Conservation (phyloP, 352 stramenopile species). For the Phytophthora fragariaefolia region DNA sequence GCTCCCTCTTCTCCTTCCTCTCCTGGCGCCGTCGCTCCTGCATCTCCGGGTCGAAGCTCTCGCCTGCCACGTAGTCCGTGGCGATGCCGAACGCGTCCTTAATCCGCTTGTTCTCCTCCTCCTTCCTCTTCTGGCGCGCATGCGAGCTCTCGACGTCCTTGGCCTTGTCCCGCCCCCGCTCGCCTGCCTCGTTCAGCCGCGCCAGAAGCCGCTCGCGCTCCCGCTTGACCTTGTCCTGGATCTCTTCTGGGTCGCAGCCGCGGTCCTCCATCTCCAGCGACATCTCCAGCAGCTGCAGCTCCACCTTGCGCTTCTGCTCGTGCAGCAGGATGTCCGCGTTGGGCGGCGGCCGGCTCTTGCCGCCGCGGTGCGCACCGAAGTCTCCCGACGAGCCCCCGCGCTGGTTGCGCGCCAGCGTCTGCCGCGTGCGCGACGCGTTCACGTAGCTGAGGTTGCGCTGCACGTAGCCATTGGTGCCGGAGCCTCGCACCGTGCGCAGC, state of each 20-base stretch:
- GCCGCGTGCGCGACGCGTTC: slow-evolving; percentile 65
- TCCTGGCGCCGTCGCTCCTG: slow-evolving; percentile 70
- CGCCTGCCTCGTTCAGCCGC: slow-evolving; percentile 22
- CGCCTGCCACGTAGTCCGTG: slow-evolving; percentile 72
- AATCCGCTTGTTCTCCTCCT: slow-evolving; percentile 70
- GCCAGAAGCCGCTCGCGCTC: slow-evolving; percentile 66
- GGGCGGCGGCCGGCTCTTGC: slow-evolving; percentile 34
- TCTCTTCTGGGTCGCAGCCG: slow-evolving; percentile 71
- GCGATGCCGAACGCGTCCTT: slow-evolving; percentile 78
- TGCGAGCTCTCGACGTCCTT: slow-evolving; percentile 55
- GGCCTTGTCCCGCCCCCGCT: slow-evolving; percentile 4
- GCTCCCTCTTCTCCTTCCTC: slow-evolving; percentile 46
- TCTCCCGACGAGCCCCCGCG: slow-evolving; percentile 19
- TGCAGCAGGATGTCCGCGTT: slow-evolving; percentile 87
- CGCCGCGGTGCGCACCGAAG: slow-evolving; percentile 23
- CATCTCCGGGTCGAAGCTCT: slow-evolving; percentile 82
- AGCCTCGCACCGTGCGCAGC: slow-evolving; percentile 82
- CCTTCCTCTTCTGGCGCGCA: slow-evolving; percentile 62
- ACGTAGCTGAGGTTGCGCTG: slow-evolving; percentile 88
- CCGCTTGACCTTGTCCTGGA: slow-evolving; percentile 63
- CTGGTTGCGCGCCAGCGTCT: slow-evolving; percentile 64
- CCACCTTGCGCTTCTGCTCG: slow-evolving; percentile 79
- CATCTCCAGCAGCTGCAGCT: slow-evolving; percentile 84
- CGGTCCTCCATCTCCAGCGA: slow-evolving; percentile 80
- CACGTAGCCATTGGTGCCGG: slow-evolving; percentile 90